Evolutionary conservation across 2,329 filamentous ascomycete species (phyloP).

Genomic region (Fusarium tanahbumbuense): DNA sequence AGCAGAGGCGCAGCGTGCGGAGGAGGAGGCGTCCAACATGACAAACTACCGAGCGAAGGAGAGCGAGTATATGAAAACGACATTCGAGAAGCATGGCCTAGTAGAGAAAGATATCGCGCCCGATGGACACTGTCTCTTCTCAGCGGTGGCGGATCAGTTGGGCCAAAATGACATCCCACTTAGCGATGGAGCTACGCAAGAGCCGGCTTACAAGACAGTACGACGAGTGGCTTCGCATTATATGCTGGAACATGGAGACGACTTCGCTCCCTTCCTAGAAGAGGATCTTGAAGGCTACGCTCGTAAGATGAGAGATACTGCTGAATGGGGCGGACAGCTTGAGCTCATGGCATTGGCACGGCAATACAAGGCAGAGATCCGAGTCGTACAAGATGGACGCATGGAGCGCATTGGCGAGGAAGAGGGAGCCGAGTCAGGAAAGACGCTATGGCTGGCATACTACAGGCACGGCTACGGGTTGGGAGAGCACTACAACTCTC

Average conservation of each 20-base stretch:
- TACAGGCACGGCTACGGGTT: conserved; percentile 94
- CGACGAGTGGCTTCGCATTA: conserved; percentile 79
- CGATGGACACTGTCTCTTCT: conserved; percentile 95
- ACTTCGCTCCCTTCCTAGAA: conserved; percentile 89
- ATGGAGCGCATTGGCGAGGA: conserved; percentile 76
- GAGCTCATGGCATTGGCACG: conserved; percentile 88
- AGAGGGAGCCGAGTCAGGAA: conserved; percentile 63
- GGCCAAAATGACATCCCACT: conserved; percentile 62
- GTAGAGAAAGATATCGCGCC: conserved; percentile 83
- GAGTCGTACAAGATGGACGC: conserved; percentile 85
- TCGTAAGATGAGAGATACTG: conserved; percentile 82
- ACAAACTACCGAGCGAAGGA: conserved; percentile 79
- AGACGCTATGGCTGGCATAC: conserved; percentile 85
- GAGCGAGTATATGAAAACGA: conserved; percentile 74
- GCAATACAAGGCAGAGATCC: conserved; percentile 82
- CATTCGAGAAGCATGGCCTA: conserved; percentile 73
- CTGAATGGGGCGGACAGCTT: conserved; percentile 95
- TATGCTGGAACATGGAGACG: conserved; percentile 78
- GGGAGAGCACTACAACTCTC: conserved; percentile 96
- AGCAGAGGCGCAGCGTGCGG: conserved; percentile 73
- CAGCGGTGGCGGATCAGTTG: conserved; percentile 89
- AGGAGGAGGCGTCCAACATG: conserved; percentile 78
- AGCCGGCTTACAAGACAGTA: conserved; percentile 71
- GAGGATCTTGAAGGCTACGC: conserved; percentile 81
- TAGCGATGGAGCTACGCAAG: conserved; percentile 23